Percentiles rank a stretch among this genome's conserved stretches.
Conservation (phyloP, 2,329 filamentous ascomycete genomes). For the Apiospora malaysiana region DNA sequence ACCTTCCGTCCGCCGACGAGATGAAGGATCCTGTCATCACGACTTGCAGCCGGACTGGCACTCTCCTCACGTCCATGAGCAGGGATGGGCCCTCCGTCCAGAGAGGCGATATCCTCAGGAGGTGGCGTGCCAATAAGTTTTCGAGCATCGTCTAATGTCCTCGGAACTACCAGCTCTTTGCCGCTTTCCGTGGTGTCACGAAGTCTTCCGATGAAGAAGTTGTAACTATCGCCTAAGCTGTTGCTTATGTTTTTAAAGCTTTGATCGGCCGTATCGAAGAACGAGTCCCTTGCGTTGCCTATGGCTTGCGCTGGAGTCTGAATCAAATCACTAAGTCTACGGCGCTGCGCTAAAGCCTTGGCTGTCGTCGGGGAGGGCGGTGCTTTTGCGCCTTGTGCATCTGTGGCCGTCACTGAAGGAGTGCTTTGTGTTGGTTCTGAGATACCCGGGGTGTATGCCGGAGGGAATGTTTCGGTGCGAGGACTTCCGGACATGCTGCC, state of each 20-base stretch:
- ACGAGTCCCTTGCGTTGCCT: conserved; percentile 81
- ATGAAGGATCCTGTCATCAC: conserved; percentile 71
- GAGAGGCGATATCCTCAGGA: conserved; percentile 64
- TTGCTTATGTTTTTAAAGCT: conserved; percentile 90
- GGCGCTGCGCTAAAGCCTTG: conserved; percentile 51
- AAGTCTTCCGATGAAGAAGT: conserved; percentile 87
- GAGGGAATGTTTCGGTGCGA: conserved; percentile 61
- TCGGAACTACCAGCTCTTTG: conserved; percentile 70
- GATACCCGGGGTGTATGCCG: conserved; percentile 56
- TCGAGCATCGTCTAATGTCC: conserved; percentile 90
- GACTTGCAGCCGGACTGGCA: conserved; percentile 38
- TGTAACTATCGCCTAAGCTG: conserved; percentile 90
- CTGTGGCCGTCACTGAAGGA: conserved; percentile 41
- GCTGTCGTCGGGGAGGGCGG: conserved; percentile 40
- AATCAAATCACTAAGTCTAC: conserved; percentile 84
- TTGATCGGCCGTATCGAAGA: conserved; percentile 89
- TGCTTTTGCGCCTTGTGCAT: conserved; percentile 40
- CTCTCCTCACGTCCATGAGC: conserved; percentile 50
- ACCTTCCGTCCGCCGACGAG: conserved; percentile 71
- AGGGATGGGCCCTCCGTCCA: conserved; percentile 64
- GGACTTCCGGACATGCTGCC: conserved; percentile 54
- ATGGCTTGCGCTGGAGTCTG: conserved; percentile 83
- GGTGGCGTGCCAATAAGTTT: conserved; percentile 82
- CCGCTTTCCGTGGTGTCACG: conserved; percentile 69
- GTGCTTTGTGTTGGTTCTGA: neutral